These are phyloP conservation scores for Osmanthus fragrans DNA, from an alignment of 257 asterid genomes.

Conservation along the genomic window DNA sequence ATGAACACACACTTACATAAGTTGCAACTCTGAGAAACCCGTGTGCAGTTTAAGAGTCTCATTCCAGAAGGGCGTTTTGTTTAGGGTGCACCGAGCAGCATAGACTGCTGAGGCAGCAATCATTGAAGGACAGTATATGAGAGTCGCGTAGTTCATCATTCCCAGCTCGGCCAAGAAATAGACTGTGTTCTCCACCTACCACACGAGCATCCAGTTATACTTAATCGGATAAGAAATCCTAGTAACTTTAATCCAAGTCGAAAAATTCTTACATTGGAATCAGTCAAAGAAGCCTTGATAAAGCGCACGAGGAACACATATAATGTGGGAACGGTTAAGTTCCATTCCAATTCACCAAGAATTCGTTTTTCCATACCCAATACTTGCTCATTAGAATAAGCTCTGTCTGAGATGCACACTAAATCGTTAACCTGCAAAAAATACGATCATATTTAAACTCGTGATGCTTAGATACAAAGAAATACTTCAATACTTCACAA, in stretches of 20 bases:
- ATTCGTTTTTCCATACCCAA: slow-evolving; percentile 77
- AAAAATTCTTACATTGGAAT: slow-evolving; percentile 38
- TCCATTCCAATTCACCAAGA: slow-evolving; percentile 75
- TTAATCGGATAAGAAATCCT: neutral
- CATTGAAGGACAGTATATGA: slow-evolving; percentile 73
- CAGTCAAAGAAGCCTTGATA: slow-evolving; percentile 73
- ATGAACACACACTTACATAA: slow-evolving; percentile 41
- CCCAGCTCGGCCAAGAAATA: slow-evolving; percentile 75
- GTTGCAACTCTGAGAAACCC: slow-evolving; percentile 64
- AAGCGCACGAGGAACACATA: slow-evolving; percentile 83
- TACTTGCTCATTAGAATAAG: slow-evolving; percentile 56
- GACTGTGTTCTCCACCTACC: slow-evolving; percentile 67
- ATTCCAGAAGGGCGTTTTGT: slow-evolving; percentile 59
- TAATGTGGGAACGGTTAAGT: slow-evolving; percentile 82
- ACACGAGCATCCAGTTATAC: neutral
- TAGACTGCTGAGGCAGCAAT: slow-evolving; percentile 94
- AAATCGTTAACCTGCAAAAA: slow-evolving; percentile 63
- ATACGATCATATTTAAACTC: neutral
- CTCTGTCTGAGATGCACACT: slow-evolving; percentile 66
- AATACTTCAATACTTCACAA: neutral
- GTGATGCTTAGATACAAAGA: too few species aligned
- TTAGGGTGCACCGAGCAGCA: slow-evolving; percentile 64
- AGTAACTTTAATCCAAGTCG: neutral
- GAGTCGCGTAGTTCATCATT: slow-evolving; percentile 69
- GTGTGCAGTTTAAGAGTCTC: slow-evolving; percentile 73